phyloP scores from a whole-genome alignment of 2,329 filamentous ascomycete species.

The Shiraia sp. region DNA sequence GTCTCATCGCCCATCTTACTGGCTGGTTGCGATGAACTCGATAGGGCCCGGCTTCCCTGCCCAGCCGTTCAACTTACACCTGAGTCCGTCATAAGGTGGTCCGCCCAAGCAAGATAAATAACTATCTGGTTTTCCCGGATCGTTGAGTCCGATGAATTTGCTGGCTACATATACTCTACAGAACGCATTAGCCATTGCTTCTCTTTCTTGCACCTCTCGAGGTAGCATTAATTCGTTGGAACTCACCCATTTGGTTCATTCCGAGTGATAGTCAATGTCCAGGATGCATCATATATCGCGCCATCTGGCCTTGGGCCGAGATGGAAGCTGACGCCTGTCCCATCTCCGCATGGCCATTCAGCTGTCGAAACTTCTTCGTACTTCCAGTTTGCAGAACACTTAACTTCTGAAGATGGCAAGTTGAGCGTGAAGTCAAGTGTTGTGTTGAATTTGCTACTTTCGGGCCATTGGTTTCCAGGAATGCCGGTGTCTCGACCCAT shows the following conservation, averaged over 20 bases:
- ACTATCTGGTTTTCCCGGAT: neutral
- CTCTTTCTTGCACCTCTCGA: no score
- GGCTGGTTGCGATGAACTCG: neutral
- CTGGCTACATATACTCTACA: neutral
- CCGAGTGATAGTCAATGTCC: conserved; percentile 1
- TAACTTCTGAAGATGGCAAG: neutral
- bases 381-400: conserved; percentile 1
- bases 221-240: no score
- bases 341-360: neutral
- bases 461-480: conserved; percentile 1
- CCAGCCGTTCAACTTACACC: conserved; percentile 1
- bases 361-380: conserved; percentile 1
- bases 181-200: no score
- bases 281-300: neutral
- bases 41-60: conserved; percentile 1
- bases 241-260: neutral
- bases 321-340: neutral
- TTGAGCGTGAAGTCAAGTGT: conserved; percentile 1
- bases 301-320: neutral
- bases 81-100: neutral
- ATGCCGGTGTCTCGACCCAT: conserved; percentile 2
- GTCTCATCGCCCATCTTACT: neutral
- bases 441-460: conserved; percentile 1
- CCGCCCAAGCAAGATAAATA: conserved; percentile 1
- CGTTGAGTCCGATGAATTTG: neutral